Evolutionary conservation across 2,329 filamentous ascomycete genomes (phyloP), one percentile per base, ranked within the genome.

Genomic region (Penicillium sp.): DNA sequence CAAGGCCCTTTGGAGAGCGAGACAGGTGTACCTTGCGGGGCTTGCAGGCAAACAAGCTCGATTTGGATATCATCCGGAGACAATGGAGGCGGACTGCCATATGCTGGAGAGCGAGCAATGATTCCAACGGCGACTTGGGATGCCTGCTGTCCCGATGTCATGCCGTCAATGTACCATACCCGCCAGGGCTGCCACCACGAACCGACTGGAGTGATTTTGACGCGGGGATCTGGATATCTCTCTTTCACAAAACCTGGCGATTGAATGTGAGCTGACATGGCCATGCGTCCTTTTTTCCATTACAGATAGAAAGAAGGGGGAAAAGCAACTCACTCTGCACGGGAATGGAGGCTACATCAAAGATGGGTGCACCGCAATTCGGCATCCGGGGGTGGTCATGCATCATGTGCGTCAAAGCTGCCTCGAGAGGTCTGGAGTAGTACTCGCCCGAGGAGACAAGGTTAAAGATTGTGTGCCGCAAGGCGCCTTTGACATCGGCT

Each of bases 81-180:
- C 2, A 49, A 39, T 2, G 62, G 59, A 9, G 58, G 59, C 6
- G 48, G 27, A 29, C 57, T 60, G 29, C 62, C 56, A 39, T 60
- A 64, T 2, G 57, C 55, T 3, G 67, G 67, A 2, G 52, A 56
- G 5, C 67, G 63, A 54, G 63, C 65, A 44, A 69, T 55, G 26
- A 70, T 68, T 3, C 62, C 67, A 18, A 70, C 64, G 8, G 65
- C 67, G 3, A 70, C 63, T 45, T 70, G 66, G 8, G 56, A 55
- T 3, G 67, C 67, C 47, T 69, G 66, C 13, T 66, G 53, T 12
- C 37, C 32, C 18, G 64, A 56, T 2, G 58, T 66, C 58, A 66
- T 66, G 32, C 61, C 55, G 40, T 67, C 62, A 25, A 68, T 54
- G 45, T 64, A 68, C 63, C 62, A 68, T n/a, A 66, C 65, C 45